Evolutionary conservation across 768 basidiomycete genomes (phyloP), one percentile per base, ranked within the genome.

Genomic region (Kwoniella sp.): DNA sequence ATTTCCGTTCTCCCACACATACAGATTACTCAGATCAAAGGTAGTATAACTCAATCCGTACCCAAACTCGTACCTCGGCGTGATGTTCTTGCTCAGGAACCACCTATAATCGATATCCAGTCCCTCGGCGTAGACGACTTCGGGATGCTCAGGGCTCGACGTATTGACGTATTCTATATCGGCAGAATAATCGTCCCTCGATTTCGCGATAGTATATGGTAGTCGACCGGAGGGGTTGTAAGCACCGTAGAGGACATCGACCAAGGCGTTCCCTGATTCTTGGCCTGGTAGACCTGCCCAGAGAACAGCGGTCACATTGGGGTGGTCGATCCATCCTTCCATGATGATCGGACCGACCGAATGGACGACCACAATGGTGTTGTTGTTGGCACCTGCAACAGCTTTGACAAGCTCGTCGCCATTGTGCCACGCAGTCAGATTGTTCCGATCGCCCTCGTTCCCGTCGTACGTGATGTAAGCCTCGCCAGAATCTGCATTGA

Each of bases 41-140:
- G 81, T 85, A 41, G 93, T 89, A 82, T 96, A 97, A 61, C 88
- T 90, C 74, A 94, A 78, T 0, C 93, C 93, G 76, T 88, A 94
- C 4, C 93, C 93, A 77, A 97, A 97, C 74, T 91, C 90, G 73
- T 87, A 80, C 30, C 79, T 68, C 0, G 79, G 79, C 13, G 64
- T 70, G 38, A 75, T 73, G 79, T 86, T 81, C 62, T 87, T 85
- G 41, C 58, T 48, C 29, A 79, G 57, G 67, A 80, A 80, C 67
- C 74, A 73, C 37, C 78, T 61, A 71, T 91, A 90, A 75, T 90
- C 90, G 65, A 91, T 88, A 57, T 85, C 78, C 57, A 90, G 82
- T 2, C 84, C 86, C 76, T 92, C 91, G 0, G 81, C 85, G 71
- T 91, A 92, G 4, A 86, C 79, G 71, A 92, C 86, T 29, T 82